phyloP scores from a whole-genome alignment of 345 rosid species.

The Jatropha curcas region DNA sequence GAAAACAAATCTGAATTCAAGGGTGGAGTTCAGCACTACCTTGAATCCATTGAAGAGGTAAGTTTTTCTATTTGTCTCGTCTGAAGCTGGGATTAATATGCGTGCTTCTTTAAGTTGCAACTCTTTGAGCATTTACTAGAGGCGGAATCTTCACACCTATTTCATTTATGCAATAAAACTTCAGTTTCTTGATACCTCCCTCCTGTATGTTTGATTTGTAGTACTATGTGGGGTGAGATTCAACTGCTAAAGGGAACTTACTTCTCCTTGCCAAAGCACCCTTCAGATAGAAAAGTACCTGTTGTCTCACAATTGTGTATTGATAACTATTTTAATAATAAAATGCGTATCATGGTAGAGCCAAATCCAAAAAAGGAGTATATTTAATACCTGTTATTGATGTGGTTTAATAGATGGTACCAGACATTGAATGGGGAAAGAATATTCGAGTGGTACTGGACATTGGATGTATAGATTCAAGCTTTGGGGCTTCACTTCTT shows the following conservation, averaged over 20 bases:
- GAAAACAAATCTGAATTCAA: constrained; percentile 67
- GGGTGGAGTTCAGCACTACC: constrained; percentile 82
- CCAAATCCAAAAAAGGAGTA: background rate
- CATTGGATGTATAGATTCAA: constrained; percentile 71
- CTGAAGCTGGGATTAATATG: constrained; percentile 3
- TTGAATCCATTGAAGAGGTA: constrained; percentile 95
- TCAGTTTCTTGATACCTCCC: background rate
- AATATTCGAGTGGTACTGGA: constrained; percentile 87
- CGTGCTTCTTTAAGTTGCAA: constrained; percentile 2
- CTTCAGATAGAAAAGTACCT: background rate
- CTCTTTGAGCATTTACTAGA: background rate
- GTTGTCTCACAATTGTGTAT: background rate
- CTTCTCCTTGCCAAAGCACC: background rate
- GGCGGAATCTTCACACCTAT: background rate
- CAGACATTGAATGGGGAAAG: constrained; percentile 99
- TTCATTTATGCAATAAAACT: background rate
- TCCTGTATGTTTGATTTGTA: background rate
- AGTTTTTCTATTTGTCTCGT: constrained; percentile 15
- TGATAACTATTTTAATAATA: background rate
- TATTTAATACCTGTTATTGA: constrained; percentile 20
- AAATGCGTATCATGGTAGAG: background rate
- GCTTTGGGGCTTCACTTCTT: constrained; percentile 72
- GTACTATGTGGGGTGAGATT: background rate
- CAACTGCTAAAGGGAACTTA: background rate
- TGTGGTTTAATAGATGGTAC: constrained; percentile 81